Conservation (phyloP, 1,139 yeast species). For the Sugiyamaella pinicola region DNA sequence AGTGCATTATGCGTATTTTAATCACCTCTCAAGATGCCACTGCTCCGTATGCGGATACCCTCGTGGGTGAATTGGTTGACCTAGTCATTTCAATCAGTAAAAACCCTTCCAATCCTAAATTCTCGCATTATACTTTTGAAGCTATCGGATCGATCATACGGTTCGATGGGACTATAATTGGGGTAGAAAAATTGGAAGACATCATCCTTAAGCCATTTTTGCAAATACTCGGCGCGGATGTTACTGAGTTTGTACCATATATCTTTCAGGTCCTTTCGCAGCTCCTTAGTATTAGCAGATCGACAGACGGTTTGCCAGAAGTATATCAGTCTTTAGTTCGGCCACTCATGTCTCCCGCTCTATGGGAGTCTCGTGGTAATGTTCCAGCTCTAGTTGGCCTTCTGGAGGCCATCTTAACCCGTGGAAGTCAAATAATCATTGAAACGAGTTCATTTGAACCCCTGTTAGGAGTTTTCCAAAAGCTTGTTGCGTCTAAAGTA, state of each 20-base stretch:
- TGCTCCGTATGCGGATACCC: constrained; percentile 46
- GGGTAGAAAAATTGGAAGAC: constrained; percentile 49
- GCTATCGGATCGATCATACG: constrained; percentile 76
- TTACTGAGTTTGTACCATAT: constrained; percentile 93
- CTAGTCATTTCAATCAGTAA: constrained; percentile 72
- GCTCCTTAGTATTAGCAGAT: constrained; percentile 47
- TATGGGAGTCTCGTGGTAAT: constrained; percentile 93
- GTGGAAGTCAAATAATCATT: constrained; percentile 50
- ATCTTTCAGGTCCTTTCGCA: constrained; percentile 85
- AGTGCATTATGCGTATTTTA: constrained; percentile 81
- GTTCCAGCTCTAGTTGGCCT: constrained; percentile 89
- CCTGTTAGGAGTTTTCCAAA: constrained; percentile 94
- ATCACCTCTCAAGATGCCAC: constrained; percentile 68
- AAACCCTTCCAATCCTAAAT: constrained; percentile 94
- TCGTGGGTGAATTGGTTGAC: constrained; percentile 64
- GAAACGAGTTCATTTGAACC: constrained; percentile 58
- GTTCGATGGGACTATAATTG: constrained; percentile 47
- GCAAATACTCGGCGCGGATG: constrained; percentile 72
- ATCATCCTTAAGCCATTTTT: constrained; percentile 68
- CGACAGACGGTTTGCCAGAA: constrained; percentile 53
- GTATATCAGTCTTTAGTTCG: constrained; percentile 66
- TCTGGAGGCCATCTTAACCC: constrained; percentile 67
- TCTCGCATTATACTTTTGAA: constrained; percentile 89
- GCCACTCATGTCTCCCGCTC: constrained; percentile 82
- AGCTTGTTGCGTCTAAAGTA: constrained; percentile 78